A percentile compares a stretch with the other conserved stretches of the same genome.
phyloP scores from a whole-genome alignment of 208 protist genomes.

The Angomonas deanei region DNA sequence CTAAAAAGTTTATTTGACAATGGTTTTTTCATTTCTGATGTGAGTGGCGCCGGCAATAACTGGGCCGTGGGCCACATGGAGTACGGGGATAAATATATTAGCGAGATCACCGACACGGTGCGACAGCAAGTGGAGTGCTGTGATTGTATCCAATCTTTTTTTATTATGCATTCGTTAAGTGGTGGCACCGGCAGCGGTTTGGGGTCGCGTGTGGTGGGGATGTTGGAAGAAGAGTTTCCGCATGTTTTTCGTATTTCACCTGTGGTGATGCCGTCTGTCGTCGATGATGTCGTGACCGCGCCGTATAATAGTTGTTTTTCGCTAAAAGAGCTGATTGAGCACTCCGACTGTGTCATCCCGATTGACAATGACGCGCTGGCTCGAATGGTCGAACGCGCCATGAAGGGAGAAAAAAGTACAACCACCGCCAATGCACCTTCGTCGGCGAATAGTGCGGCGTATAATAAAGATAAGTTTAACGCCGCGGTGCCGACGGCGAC shows the following conservation, averaged over 20 bases:
- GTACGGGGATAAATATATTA: slow-evolving; percentile 89
- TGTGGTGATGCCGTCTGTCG: slow-evolving; percentile 85
- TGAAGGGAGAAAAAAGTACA: slow-evolving; percentile 3
- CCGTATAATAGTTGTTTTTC: slow-evolving; percentile 95
- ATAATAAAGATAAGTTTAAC: slow-evolving; percentile 23
- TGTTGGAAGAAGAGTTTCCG: slow-evolving; percentile 93
- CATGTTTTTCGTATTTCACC: slow-evolving; percentile 85
- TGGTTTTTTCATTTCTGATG: slow-evolving; percentile 84
- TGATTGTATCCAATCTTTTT: slow-evolving; percentile 94
- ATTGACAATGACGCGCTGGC: slow-evolving; percentile 92
- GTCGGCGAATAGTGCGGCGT: neutral
- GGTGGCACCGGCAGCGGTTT: slow-evolving; percentile 96
- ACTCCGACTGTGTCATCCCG: slow-evolving; percentile 92
- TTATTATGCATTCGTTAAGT: slow-evolving; percentile 94
- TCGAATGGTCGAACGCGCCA: slow-evolving; percentile 73
- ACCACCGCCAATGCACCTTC: neutral
- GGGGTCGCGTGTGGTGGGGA: slow-evolving; percentile 87
- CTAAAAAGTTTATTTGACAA: slow-evolving; percentile 88
- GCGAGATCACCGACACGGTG: slow-evolving; percentile 79
- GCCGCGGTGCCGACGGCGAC: slow-evolving; percentile 70
- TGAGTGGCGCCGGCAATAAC: slow-evolving; percentile 90
- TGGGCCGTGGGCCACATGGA: slow-evolving; percentile 92
- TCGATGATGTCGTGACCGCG: slow-evolving; percentile 94
- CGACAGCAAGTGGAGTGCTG: slow-evolving; percentile 88
- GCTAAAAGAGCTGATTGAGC: slow-evolving; percentile 88